Percentiles rank a stretch among this genome's conserved stretches.
These are phyloP conservation scores for Pyrenochaeta sp. DNA, from an alignment of 2,329 filamentous ascomycete species.

Conservation along the genomic window DNA sequence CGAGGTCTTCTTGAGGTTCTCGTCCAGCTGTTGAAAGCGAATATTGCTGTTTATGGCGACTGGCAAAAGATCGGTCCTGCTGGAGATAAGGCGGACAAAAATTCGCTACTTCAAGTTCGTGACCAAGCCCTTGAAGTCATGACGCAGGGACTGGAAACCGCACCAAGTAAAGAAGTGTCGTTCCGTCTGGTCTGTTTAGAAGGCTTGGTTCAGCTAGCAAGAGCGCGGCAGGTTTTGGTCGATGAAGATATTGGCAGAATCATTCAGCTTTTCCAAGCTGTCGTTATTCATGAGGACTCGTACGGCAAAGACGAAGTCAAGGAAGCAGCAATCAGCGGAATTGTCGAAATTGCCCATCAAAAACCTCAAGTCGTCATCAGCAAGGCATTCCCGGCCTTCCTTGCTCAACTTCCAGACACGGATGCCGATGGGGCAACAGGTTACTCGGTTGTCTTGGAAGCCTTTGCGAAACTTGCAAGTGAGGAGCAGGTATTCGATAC, in stretches of 20 bases:
- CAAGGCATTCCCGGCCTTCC: slow-evolving; percentile 70
- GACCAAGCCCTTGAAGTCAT: slow-evolving; percentile 53
- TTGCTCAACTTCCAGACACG: slow-evolving; percentile 68
- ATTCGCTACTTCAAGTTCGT: slow-evolving; percentile 50
- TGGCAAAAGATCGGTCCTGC: slow-evolving; percentile 57
- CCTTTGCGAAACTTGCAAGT: slow-evolving; percentile 68
- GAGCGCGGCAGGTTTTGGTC: slow-evolving; percentile 50
- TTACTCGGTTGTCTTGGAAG: slow-evolving; percentile 67
- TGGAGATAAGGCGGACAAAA: slow-evolving; percentile 37
- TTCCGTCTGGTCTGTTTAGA: slow-evolving; percentile 56
- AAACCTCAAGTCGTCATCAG: slow-evolving; percentile 69
- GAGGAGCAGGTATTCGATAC: slow-evolving; percentile 71
- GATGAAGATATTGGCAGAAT: slow-evolving; percentile 56
- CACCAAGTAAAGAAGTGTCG: slow-evolving; percentile 58
- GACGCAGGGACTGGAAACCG: slow-evolving; percentile 52
- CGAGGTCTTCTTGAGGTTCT: slow-evolving; percentile 69
- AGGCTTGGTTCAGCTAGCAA: slow-evolving; percentile 53
- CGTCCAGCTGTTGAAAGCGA: slow-evolving; percentile 65
- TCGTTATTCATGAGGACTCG: slow-evolving; percentile 66
- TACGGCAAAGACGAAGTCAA: slow-evolving; percentile 65
- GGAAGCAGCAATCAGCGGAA: slow-evolving; percentile 63
- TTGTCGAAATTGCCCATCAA: slow-evolving; percentile 68
- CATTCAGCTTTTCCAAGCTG: slow-evolving; percentile 67
- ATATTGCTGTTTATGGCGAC: slow-evolving; percentile 63
- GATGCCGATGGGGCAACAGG: slow-evolving; percentile 55